Base-by-base conservation (phyloP, 2,329 filamentous ascomycete species). In the Emmonsia crescens region DNA sequence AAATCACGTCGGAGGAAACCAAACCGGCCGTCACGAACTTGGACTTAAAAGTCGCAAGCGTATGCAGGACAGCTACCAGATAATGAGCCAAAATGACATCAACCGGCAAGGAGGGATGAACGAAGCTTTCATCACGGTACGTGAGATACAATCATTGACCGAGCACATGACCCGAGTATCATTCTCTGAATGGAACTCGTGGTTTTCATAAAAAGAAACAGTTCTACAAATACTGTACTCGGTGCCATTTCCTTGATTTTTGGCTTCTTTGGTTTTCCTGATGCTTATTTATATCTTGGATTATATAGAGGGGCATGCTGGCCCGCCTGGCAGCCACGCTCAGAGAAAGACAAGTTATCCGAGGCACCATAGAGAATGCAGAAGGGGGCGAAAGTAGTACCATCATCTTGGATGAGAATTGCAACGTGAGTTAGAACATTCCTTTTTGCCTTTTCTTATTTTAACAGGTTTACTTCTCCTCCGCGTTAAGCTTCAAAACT, bases 31-130 rank as follows among this genome's bases (percentile, higher is more conserved):
- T 36, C 61, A 58, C 12, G 66, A 70, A n/a, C 69, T 71, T 21
- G 83, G 83, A 1, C 77, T 87, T 14, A 70, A 74, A 31, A 85
- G 82, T 66, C 75, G 83, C 46, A 83, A 82, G 66, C 77, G 83
- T 10, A 80, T 87, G 75, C 79, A 85, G 44, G 76, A 84, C 59
- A 80, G 79, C 59, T 85, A 87, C 62, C 78, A 81, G 62, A 88
- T 88, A 67, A 83, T 80, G 61, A 81, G 79, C 64, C 78, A 83
- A 67, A 88, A 88, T 67, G 83, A 87, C 66, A 78, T 82, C 63
- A 79, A 83, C 61, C 78, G 83, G 40, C 80, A 79, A 64, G 83
- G 81, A 19, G 83, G 83, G 16, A 79, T 82, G 66, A 79, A 79
- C 61, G 83, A 86, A 63, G 80, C 80, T 48, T 81, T 78, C 63